Conservation (phyloP, 2,329 filamentous ascomycete species). For the Cladosporium sp. region DNA sequence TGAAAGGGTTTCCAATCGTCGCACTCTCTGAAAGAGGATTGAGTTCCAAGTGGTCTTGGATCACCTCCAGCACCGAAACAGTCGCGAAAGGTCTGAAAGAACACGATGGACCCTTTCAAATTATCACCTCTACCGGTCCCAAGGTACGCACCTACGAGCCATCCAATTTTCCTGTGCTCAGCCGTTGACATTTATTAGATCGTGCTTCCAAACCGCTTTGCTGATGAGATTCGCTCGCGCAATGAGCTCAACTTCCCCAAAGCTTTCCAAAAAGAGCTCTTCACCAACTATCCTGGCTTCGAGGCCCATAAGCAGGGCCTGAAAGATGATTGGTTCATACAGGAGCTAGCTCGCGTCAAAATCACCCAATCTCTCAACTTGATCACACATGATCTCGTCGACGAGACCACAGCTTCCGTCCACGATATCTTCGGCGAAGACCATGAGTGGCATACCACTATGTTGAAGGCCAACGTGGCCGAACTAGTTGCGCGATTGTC, state of each 20-base stretch:
- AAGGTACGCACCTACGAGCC: constrained; percentile 12
- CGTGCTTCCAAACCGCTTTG: constrained; percentile 28
- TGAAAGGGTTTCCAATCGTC: constrained; percentile 17
- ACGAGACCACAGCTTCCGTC: constrained; percentile 29
- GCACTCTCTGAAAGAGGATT: constrained; percentile 11
- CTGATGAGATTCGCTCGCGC: constrained; percentile 27
- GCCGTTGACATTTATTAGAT: constrained; percentile 15
- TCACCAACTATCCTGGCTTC: constrained; percentile 25
- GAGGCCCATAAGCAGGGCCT: constrained; percentile 23
- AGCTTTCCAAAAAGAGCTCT: constrained; percentile 26
- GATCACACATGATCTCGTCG: constrained; percentile 30
- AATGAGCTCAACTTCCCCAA: constrained; percentile 27
- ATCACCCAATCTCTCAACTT: constrained; percentile 32
- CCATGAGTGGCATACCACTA: constrained; percentile 26
- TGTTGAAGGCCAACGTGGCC: constrained; percentile 33
- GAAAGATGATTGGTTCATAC: constrained; percentile 25
- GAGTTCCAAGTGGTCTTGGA: constrained; percentile 17
- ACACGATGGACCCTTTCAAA: constrained; percentile 23
- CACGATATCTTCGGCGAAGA: constrained; percentile 29
- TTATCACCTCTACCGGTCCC: constrained; percentile 25
- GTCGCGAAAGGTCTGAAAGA: constrained; percentile 21
- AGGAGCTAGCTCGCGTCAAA: constrained; percentile 28
- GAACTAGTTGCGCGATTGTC: constrained; percentile 44
- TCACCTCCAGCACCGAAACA: neutral
- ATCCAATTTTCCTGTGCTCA: neutral